Percentiles rank a stretch among this genome's conserved stretches.
These are phyloP conservation scores for Colletotrichum sansevieriae DNA, from an alignment of 2,329 filamentous ascomycete genomes.

Conservation along the genomic window DNA sequence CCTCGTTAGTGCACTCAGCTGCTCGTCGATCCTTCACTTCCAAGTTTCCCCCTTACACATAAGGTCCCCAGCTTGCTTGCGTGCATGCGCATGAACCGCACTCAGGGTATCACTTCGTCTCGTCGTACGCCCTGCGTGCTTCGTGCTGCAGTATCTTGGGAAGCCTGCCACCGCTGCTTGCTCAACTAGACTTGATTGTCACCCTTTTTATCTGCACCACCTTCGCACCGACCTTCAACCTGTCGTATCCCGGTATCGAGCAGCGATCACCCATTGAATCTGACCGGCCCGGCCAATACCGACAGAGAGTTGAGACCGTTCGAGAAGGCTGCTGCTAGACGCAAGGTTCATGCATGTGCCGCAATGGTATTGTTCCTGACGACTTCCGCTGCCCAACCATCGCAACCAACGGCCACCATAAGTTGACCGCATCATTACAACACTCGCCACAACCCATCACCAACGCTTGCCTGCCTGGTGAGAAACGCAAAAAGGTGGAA, in stretches of 20 bases:
- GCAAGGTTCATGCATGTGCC: slow-evolving; percentile 42
- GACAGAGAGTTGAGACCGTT: slow-evolving; percentile 21
- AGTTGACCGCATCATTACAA: slow-evolving; percentile 42
- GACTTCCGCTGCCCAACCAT: slow-evolving; percentile 28
- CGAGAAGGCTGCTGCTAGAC: slow-evolving; percentile 35
- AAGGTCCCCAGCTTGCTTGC: slow-evolving; percentile 16
- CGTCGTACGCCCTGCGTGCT: slow-evolving; percentile 26
- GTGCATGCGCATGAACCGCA: slow-evolving; percentile 37
- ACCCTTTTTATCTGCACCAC: slow-evolving; percentile 24
- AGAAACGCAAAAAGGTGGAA: neutral
- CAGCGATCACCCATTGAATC: slow-evolving; percentile 33
- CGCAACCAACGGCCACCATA: slow-evolving; percentile 31
- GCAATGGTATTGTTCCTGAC: slow-evolving; percentile 41
- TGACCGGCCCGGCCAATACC: slow-evolving; percentile 31
- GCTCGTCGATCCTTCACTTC: slow-evolving; percentile 32
- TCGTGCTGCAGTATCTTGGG: slow-evolving; percentile 9
- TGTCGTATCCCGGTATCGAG: slow-evolving; percentile 26
- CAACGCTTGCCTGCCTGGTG: slow-evolving; percentile 29
- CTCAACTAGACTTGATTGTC: slow-evolving; percentile 29
- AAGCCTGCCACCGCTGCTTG: slow-evolving; percentile 24
- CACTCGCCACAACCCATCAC: slow-evolving; percentile 22
- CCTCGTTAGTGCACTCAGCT: slow-evolving; percentile 24
- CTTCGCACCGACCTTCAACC: slow-evolving; percentile 38
- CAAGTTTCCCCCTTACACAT: slow-evolving; percentile 39
- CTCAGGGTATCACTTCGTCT: slow-evolving; percentile 36